Base-by-base conservation (phyloP, 2,329 filamentous ascomycete genomes). In the Chaetomium sp. region DNA sequence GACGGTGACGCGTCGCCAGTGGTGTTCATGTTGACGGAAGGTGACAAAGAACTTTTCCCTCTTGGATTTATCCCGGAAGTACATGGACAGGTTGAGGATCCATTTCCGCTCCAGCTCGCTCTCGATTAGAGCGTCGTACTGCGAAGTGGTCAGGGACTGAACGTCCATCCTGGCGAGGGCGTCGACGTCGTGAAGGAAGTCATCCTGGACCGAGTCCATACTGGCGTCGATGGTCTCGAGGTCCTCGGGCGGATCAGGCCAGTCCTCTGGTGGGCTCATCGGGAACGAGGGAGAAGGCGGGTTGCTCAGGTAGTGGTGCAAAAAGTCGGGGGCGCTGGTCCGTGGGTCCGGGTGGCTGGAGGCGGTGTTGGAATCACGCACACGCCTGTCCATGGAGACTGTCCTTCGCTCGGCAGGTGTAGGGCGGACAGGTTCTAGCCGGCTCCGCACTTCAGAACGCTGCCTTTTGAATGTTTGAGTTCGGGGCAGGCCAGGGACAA, bases 1-100 rank as follows among this genome's bases (percentile, higher is more conserved):
- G 33, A 99, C 88, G 2, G 95, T 98, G 58, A 99, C 90, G 57
- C 94, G 85, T 62, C 92, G 87, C 91, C 93, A 97, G 67, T 87
- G 81, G 67, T 86, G 90, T 4, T 91, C 88, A 56, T 85, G 85
- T 75, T 96, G 90, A 56, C 93, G 91, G 75, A 91, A 99, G 0
- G 95, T 98, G 68, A 99, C 89, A 76, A 98, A 99, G 80, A 98
- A 98, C 76, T 99, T 99, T 77, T 99, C 95, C 51, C 94, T 86
- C 71, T 91, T 91, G 13, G 93, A 96, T 72, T 90, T 89, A 78
- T 99, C 95, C 65, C 93, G 87, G 76, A 97, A 99, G 76, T 97
- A 93, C 95, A 99, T 97, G 78, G 93, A 97, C 66, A 65, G 84
- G 74, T 99, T 99, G 70, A 99, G 82, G 66, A 99, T 98, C 95